phyloP scores from a whole-genome alignment of 805 yeast species.

The Yarrowia sp. region DNA sequence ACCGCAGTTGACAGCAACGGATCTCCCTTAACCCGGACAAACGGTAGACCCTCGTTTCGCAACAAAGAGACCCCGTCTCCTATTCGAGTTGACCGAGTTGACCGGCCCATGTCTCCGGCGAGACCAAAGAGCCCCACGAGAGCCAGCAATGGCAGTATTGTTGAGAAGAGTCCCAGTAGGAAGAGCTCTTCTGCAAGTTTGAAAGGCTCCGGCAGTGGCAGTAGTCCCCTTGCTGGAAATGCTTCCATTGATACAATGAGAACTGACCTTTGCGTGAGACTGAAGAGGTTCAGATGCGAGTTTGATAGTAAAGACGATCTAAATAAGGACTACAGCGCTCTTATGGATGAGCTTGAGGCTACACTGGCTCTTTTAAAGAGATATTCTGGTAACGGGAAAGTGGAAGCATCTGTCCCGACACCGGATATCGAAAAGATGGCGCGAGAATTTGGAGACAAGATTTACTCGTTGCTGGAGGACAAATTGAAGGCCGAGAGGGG shows the following conservation, averaged over 20 bases:
- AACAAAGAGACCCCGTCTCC: constrained; percentile 1
- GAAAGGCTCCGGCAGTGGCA: background rate
- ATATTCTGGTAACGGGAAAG: background rate
- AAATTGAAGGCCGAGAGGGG: background rate
- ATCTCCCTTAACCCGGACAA: background rate
- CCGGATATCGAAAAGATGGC: background rate
- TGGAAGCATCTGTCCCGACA: background rate
- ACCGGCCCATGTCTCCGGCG: constrained; percentile 6
- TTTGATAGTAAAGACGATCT: background rate
- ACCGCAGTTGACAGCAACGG: constrained; percentile 4
- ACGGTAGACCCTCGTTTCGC: background rate
- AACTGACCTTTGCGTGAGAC: background rate
- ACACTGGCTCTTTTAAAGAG: background rate
- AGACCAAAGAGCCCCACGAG: constrained; percentile 13
- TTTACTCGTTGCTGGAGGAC: constrained; percentile 1
- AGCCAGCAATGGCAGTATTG: background rate
- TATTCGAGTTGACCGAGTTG: background rate
- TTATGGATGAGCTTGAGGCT: background rate
- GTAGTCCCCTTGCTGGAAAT: background rate
- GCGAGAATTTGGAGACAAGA: constrained; percentile 23
- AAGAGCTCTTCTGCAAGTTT: background rate
- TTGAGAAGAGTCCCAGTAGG: background rate
- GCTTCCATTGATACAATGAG: constrained; percentile 5
- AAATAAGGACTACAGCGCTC: background rate
- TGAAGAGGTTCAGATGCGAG: constrained; percentile 12